Percentiles rank a stretch among this genome's conserved stretches.
These are phyloP conservation scores for Fusarium sp. DNA, from an alignment of 2,329 filamentous ascomycete species.

Conservation along the genomic window DNA sequence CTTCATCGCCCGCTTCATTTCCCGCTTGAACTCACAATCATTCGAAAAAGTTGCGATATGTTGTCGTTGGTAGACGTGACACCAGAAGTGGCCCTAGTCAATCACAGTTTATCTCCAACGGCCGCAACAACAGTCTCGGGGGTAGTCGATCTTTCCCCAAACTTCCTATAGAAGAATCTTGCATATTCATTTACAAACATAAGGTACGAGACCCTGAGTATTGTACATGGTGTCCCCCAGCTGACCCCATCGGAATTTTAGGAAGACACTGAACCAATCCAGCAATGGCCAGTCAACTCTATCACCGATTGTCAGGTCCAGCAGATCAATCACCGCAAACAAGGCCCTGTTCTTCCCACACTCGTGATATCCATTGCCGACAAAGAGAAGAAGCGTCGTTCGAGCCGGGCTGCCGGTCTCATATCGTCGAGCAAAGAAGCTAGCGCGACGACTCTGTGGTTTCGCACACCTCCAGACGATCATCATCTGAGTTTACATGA, in stretches of 20 bases:
- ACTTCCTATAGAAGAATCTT: slow-evolving; percentile 57
- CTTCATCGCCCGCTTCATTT: not conserved
- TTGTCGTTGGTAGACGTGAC: slow-evolving; percentile 63
- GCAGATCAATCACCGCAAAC: slow-evolving; percentile 71
- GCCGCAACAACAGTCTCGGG: slow-evolving; percentile 54
- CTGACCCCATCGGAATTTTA: slow-evolving; percentile 34
- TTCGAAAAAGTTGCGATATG: slow-evolving; percentile 65
- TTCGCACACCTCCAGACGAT: slow-evolving; percentile 67
- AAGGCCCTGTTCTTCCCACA: slow-evolving; percentile 69
- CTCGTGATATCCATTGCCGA: slow-evolving; percentile 70
- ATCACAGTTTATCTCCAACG: slow-evolving; percentile 56
- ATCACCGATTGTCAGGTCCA: slow-evolving; percentile 71
- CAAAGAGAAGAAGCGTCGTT: slow-evolving; percentile 73
- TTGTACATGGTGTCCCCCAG: not conserved
- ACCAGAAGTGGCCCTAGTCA: slow-evolving; percentile 51
- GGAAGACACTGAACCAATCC: slow-evolving; percentile 66
- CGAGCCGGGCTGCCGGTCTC: slow-evolving; percentile 71
- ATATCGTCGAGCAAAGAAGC: slow-evolving; percentile 64
- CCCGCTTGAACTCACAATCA: slow-evolving; percentile 32
- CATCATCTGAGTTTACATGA: slow-evolving; percentile 66
- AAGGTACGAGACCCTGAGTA: slow-evolving; percentile 57
- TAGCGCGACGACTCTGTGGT: slow-evolving; percentile 64
- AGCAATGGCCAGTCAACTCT: slow-evolving; percentile 65
- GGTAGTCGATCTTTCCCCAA: slow-evolving; percentile 53
- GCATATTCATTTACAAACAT: slow-evolving; percentile 67